Evolutionary conservation across 2,329 filamentous ascomycete genomes (phyloP), one percentile per base, ranked within the genome.

Genomic region (Plenodomus biglobosus): DNA sequence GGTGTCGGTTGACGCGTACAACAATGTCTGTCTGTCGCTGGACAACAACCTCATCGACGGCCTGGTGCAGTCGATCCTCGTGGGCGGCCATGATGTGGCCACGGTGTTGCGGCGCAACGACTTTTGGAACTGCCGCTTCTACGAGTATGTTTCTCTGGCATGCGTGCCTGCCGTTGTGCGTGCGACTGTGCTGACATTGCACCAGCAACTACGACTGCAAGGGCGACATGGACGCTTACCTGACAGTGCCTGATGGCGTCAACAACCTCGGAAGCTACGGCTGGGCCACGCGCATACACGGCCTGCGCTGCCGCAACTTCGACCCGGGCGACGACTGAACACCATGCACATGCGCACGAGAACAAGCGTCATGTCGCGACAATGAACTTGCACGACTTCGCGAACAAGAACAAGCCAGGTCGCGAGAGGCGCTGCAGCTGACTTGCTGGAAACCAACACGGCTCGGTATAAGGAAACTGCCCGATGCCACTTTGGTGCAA

Each of bases 21-120:
- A 66, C 38, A 53, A 62, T 39, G 53, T 56, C 37, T 71, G 68
- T 46, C 40, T 66, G 7, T 61, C 59, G 44, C 54, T 71, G 24
- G 60, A 64, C 20, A 70, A 70, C 41, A 71, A 69, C 44, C 39
- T 71, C 30, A 70, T 71, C 45, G 68, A 71, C 44, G 66, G 66
- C 24, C 58, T 56, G 8, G 63, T 69, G 17, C 62, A 65, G 21
- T 67, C 62, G 1, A 53, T 69, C 15, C 49, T 71, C 1, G 56
- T 71, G 10, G 68, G 68, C 18, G 68, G 66, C 1, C 61, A 62
- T 30, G 59, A 68, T 38, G 59, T 68, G 10, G 34, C 42, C 2
- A 39, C 50, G 3, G 68, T 71, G 22, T 41, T 65, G 30, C 48
- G 30, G 15, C 47, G 68, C 13, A 51, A 53, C 15, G 68, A 71